Evolutionary conservation across 1,139 yeast genomes (phyloP).

Genomic region (Lodderomyces parapsilosis): DNA sequence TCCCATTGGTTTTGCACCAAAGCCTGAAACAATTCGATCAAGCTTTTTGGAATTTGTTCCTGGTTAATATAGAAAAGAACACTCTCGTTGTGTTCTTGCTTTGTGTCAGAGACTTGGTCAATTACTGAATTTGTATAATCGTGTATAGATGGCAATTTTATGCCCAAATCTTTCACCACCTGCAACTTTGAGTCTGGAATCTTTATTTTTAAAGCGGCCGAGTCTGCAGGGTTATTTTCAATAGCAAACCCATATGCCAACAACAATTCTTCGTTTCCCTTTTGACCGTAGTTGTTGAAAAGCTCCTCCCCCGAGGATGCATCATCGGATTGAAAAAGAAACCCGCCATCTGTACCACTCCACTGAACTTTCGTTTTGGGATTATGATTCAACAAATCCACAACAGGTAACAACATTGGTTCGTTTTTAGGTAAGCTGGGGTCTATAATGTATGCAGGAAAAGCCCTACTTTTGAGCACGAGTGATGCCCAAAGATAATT

Average conservation of each 20-base stretch:
- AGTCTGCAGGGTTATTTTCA: constrained; percentile 59
- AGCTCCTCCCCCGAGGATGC: constrained; percentile 44
- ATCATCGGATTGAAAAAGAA: constrained; percentile 28
- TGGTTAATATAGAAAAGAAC: constrained; percentile 41
- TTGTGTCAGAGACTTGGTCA: constrained; percentile 11
- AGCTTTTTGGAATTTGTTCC: constrained; percentile 41
- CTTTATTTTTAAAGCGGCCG: constrained; percentile 56
- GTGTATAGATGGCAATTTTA: constrained; percentile 44
- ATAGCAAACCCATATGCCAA: constrained; percentile 70
- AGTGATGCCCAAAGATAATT: constrained; percentile 73
- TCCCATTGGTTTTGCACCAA: constrained; percentile 49
- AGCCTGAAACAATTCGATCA: constrained; percentile 52
- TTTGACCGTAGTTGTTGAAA: constrained; percentile 81
- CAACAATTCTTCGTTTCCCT: constrained; percentile 75
- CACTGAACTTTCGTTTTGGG: constrained; percentile 65
- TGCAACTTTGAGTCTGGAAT: constrained; percentile 38
- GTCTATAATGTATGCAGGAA: constrained; percentile 54
- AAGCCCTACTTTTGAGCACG: constrained; percentile 73
- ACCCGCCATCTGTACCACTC: constrained; percentile 32
- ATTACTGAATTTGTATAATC: constrained; percentile 49
- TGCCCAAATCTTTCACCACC: constrained; percentile 35
- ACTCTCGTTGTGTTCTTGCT: constrained; percentile 33
- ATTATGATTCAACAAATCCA: constrained; percentile 76
- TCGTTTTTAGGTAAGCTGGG: constrained; percentile 33
- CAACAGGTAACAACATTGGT: constrained; percentile 73